Base-by-base conservation (phyloP, 73 alveolate genomes). In the Stentor roeselii region DNA sequence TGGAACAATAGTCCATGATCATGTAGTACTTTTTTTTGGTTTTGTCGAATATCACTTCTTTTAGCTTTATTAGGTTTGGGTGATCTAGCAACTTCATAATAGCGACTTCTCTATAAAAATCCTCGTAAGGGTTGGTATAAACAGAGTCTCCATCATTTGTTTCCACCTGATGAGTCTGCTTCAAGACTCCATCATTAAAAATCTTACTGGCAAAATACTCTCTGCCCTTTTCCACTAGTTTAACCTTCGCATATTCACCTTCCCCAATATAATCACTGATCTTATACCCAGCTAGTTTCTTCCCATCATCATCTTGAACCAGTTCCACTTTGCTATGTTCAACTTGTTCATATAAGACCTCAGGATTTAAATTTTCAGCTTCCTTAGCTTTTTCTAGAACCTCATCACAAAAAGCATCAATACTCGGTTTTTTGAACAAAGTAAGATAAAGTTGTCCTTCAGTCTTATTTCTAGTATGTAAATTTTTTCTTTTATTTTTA, bases 71-170 rank as follows among this genome's bases (percentile, higher is more conserved):
- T 31, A 96, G 90, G 87, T 96, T 93, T n/a, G 96, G 95, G 87
- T 96, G 99, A n/a, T 88, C 89, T 85, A 96, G 75, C 88, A 89
- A 93, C 84, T 95, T 94, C 99, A 96, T 96, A 75, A 96, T 94
- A 42, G 96, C 98, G 60, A 96, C 95, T 95, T 96, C 99, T 61
- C 90, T 75, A 58, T 85, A 78, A 4, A 96, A 98, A 89, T 93
- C 93, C 87, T 93, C 91, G 2, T 95, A 80, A 36, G 93, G 89
- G 82, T 89, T 92, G 30, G 90, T 92, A 74, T 78, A 87, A n/a
- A 84, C 87, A 92, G 90, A 85, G 31, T 88, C 86, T 36, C 94
- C 97, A 35, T 86, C 95, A 76, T 91, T 93, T 78, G 88, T 82
- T 75, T 85, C 59, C 82, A 89, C 91, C 78, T 90, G 91, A 76